phyloP scores from a whole-genome alignment of 495 filamentous ascomycete genomes.

The Parmelia sp. region DNA sequence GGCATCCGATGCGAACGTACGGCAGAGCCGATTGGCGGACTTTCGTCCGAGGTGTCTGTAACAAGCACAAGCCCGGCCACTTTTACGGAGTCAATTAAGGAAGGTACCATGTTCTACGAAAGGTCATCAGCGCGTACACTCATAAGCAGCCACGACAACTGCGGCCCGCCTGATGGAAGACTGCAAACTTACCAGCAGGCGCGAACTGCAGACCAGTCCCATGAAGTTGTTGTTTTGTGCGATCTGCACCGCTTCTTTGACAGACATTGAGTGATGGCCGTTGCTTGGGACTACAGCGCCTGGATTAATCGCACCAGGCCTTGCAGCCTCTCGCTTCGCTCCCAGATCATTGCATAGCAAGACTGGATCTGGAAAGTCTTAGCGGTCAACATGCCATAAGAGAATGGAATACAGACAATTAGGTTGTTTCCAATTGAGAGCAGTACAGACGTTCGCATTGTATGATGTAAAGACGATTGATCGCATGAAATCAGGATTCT shows the following conservation, averaged over 20 bases:
- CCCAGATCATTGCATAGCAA: conserved; percentile 92
- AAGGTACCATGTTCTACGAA: conserved; percentile 81
- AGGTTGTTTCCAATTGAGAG: conserved; percentile 97
- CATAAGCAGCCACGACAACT: not conserved
- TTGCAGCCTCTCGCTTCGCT: conserved; percentile 42
- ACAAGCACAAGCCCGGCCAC: conserved; percentile 87
- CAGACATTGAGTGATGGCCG: conserved; percentile 66
- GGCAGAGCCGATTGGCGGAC: conserved; percentile 34
- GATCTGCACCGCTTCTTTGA: conserved; percentile 91
- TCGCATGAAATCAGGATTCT: conserved; percentile 60
- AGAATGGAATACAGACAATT: conserved; percentile 62
- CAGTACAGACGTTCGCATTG: conserved; percentile 81
- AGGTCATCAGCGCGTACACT: not conserved
- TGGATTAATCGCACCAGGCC: conserved; percentile 36
- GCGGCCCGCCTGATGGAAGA: not conserved
- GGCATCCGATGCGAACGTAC: conserved; percentile 47
- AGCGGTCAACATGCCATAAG: conserved; percentile 4
- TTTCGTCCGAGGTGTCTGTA: conserved; percentile 63
- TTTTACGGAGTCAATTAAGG: conserved; percentile 87
- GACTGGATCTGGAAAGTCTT: conserved; percentile 59
- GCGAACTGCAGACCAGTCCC: conserved; percentile 85
- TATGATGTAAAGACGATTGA: conserved; percentile 90
- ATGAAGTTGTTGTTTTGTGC: conserved; percentile 97
- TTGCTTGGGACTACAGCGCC: conserved; percentile 50
- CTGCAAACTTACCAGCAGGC: conserved; percentile 63